Evolutionary conservation across 805 yeast genomes (phyloP).

Genomic region (Candida maris): DNA sequence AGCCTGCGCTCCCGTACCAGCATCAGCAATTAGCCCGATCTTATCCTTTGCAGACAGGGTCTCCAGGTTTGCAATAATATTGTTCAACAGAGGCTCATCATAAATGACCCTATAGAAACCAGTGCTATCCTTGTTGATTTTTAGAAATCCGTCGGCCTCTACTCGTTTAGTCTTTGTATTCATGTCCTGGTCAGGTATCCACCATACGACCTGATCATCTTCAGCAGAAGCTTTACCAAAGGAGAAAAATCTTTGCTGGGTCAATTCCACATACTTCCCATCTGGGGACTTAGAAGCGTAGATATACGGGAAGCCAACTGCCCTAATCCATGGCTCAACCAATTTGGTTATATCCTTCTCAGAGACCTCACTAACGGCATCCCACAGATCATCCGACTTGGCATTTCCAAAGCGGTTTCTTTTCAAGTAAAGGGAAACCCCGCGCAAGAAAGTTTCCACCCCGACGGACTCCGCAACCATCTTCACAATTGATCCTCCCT

Average conservation of each 20-base stretch:
- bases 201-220: conserved; percentile 57
- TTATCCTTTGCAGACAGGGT: conserved; percentile 44
- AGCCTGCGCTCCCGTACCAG: conserved; percentile 45
- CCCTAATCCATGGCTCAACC: conserved; percentile 70
- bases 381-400: conserved; percentile 71
- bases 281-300: conserved; percentile 39
- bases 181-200: conserved; percentile 46
- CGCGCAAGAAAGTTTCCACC: conserved; percentile 62
- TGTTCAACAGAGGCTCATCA: conserved; percentile 38
- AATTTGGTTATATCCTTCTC: conserved; percentile 55
- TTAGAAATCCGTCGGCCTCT: conserved; percentile 28
- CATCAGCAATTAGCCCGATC: conserved; percentile 54
- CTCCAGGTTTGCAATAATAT: conserved; percentile 37
- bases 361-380: conserved; percentile 56
- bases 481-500: conserved; percentile 74
- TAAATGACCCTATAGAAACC: conserved; percentile 57
- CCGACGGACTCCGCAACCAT: conserved; percentile 76
- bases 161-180: conserved; percentile 17
- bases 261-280: conserved; percentile 36
- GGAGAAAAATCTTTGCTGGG: conserved; percentile 59
- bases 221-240: conserved; percentile 56
- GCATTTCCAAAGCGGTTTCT: conserved; percentile 67
- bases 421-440: conserved; percentile 67
- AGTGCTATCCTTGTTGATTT: conserved; percentile 46
- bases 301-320: conserved; percentile 71